A percentile compares a stretch with the other conserved stretches of the same genome.
Conservation (phyloP, 2,329 filamentous ascomycete genomes). For the Dryadomyces sulphureus region DNA sequence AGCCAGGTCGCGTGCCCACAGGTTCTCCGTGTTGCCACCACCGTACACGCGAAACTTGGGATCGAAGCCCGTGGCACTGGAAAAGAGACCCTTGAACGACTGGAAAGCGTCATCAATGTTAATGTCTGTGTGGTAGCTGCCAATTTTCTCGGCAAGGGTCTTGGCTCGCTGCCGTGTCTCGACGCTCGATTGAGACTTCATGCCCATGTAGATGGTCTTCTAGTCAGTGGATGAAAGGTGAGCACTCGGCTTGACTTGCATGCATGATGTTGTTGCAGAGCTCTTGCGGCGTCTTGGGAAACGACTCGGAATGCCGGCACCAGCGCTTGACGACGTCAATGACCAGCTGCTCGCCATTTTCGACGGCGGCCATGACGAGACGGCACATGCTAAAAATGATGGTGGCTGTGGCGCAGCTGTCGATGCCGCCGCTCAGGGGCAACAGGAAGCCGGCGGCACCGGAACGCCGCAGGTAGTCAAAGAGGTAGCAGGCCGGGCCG, state of each 20-base stretch:
- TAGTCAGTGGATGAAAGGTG: neutral
- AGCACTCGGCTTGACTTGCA: neutral
- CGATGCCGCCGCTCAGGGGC: slow-evolving; percentile 43
- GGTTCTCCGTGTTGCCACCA: slow-evolving; percentile 43
- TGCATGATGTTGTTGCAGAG: slow-evolving; percentile 30
- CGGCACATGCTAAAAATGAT: slow-evolving; percentile 37
- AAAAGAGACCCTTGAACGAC: slow-evolving; percentile 44
- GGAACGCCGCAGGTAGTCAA: slow-evolving; percentile 41
- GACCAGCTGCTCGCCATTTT: slow-evolving; percentile 23
- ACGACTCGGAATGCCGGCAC: slow-evolving; percentile 15
- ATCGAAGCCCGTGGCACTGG: slow-evolving; percentile 41
- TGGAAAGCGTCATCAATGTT: slow-evolving; percentile 57
- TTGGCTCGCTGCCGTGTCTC: slow-evolving; percentile 55
- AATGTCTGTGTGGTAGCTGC: slow-evolving; percentile 56
- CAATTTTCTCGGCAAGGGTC: slow-evolving; percentile 45
- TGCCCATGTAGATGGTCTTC: slow-evolving; percentile 57
- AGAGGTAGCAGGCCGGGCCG: slow-evolving; percentile 47
- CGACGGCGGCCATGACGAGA: slow-evolving; percentile 36
- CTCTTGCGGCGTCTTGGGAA: slow-evolving; percentile 43
- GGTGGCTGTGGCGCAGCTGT: slow-evolving; percentile 33
- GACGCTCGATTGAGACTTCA: slow-evolving; percentile 45
- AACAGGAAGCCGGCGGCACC: slow-evolving; percentile 36
- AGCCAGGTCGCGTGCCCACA: slow-evolving; percentile 15
- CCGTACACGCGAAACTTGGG: slow-evolving; percentile 45
- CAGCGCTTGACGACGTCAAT: slow-evolving; percentile 23